phyloP scores from a whole-genome alignment of 2,329 filamentous ascomycete genomes.

The Cladosporium colombiae region DNA sequence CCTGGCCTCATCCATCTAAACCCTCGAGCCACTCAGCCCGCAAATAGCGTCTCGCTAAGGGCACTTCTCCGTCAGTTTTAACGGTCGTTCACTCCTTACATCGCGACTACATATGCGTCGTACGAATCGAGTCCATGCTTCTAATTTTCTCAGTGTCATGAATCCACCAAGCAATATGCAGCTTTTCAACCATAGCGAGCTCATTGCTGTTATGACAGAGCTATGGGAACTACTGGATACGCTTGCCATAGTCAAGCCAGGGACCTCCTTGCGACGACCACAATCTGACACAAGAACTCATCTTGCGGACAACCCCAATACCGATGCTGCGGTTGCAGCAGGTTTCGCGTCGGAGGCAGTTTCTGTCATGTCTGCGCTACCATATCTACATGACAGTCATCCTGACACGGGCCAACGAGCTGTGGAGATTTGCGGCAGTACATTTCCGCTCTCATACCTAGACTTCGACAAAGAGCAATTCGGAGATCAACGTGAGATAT shows the following conservation, averaged over 20 bases:
- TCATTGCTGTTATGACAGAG: not conserved
- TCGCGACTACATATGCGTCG: not conserved
- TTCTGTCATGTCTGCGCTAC: not conserved
- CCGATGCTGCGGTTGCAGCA: not conserved
- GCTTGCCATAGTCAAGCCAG: not conserved
- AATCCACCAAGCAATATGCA: not conserved
- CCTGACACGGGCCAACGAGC: not conserved
- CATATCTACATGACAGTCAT: not conserved
- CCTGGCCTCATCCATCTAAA: too few species aligned
- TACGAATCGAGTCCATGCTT: not conserved
- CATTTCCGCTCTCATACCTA: not conserved
- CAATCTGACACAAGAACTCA: not conserved
- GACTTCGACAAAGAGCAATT: not conserved
- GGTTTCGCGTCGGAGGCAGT: not conserved
- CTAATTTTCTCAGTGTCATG: not conserved
- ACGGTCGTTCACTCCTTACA: not conserved
- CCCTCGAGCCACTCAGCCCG: too few species aligned
- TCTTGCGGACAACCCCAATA: not conserved
- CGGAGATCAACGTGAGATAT: not conserved
- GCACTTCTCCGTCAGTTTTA: too few species aligned
- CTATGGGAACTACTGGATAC: not conserved
- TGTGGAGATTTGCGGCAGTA: not conserved
- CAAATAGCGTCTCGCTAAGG: too few species aligned
- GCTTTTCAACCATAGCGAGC: conserved; percentile 1
- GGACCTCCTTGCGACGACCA: not conserved